Evolutionary conservation across 345 rosid species (phyloP), one percentile per base, ranked within the genome.

Genomic region (Moricandia moricandioides): DNA sequence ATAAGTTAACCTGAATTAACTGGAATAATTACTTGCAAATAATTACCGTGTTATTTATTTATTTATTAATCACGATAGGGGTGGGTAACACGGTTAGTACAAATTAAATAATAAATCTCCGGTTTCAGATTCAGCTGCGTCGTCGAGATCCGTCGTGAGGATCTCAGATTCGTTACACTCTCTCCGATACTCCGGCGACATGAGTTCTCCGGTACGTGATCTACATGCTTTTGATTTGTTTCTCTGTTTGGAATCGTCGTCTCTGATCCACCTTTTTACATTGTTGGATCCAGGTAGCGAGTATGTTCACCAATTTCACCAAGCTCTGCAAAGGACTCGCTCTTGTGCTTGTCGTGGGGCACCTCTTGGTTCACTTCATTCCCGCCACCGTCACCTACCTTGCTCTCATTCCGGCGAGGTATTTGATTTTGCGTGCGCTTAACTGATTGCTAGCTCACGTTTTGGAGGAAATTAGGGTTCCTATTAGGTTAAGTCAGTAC

Each of bases 391-490:
- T 89, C 51, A 8, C 78, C 31, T 91, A 88, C 78, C 89, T 95
- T 60, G 94, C 98, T 64, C 86, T 95, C 13, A 95, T 95, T 82
- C 99, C 98, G 4, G 96, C 99, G 37, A 88, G 88, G 98, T 89
- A 79, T 2, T 49, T 49, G 55, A 16, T 35, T 35, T 35, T 8
- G 40, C 2, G 40, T 35, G 40, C 40, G 40, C 62, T 43, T 0
- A 3, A 45, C 17, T 58, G 27, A 29, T 47, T 47, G 17, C 43
- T 55, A 13, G 8, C 13, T 67, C 31, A 52, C 14, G 39, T 3
- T 54, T 69, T 62, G 7, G 58, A 37, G 21, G 6, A 39, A 8
- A 21, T 21, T 63, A 63, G 61, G 72, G 56, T 33, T 70, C 11
- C 12, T n/a, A 4, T 76, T 0, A 55, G 63, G 57, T 35, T 17